Conservation (phyloP, 345 rosid genomes). For the Arabidopsis arenosa region DNA sequence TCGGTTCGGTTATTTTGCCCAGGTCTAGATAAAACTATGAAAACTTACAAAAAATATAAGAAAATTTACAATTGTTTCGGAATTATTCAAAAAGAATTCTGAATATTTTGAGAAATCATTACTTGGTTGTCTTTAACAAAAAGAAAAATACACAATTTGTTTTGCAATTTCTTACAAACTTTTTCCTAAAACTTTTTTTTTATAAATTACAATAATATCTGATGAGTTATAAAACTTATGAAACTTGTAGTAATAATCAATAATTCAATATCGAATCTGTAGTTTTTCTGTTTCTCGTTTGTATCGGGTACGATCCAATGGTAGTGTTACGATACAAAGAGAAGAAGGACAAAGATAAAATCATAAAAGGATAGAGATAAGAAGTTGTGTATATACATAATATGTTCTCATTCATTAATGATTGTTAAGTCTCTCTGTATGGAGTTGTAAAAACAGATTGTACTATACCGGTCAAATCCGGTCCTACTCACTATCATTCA, state of each 20-base stretch:
- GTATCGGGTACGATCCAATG: not conserved
- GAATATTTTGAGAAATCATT: not conserved
- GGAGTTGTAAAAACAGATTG: conserved; percentile 32
- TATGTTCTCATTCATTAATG: conserved; percentile 39
- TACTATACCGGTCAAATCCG: conserved; percentile 43
- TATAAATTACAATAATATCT: not conserved
- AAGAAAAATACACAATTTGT: no score
- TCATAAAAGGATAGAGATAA: not conserved
- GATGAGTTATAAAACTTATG: no score
- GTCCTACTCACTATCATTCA: conserved; percentile 25
- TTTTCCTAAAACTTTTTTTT: no score
- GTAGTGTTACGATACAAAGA: not conserved
- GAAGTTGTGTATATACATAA: not conserved
- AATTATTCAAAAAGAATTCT: not conserved
- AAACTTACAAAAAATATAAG: no score
- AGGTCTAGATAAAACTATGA: no score
- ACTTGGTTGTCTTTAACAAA: no score
- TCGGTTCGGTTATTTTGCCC: no score
- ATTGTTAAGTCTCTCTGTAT: conserved; percentile 31
- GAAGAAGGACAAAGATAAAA: not conserved
- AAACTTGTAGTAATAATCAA: not conserved
- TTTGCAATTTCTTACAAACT: no score
- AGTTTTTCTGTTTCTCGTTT: no score
- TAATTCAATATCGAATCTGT: not conserved
- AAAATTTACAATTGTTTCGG: no score